These are phyloP conservation scores for Fusarium longipes DNA, from an alignment of 2,329 filamentous ascomycete species.

Conservation along the genomic window DNA sequence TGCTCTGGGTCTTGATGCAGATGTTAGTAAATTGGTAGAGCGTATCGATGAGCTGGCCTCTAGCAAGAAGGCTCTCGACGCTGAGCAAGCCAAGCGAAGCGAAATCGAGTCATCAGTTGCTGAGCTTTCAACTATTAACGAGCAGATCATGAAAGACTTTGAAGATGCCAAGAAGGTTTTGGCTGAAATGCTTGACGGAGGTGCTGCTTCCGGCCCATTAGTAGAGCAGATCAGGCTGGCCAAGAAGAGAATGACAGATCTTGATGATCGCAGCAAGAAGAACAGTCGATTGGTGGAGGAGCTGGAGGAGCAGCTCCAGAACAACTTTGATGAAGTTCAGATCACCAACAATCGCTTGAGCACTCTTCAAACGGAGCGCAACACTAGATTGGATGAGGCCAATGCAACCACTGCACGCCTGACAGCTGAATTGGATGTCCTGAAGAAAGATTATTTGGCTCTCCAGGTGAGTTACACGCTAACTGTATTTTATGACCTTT, in stretches of 20 bases:
- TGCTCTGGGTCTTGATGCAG: slow-evolving; percentile 70
- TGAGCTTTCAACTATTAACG: slow-evolving; percentile 68
- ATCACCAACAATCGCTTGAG: slow-evolving; percentile 86
- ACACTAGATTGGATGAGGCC: slow-evolving; percentile 81
- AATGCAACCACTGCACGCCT: slow-evolving; percentile 71
- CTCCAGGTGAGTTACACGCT: slow-evolving; percentile 74
- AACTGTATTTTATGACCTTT: neutral
- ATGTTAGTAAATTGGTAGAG: slow-evolving; percentile 74
- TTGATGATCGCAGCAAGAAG: slow-evolving; percentile 82
- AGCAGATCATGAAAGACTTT: slow-evolving; percentile 70
- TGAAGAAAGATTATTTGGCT: slow-evolving; percentile 76
- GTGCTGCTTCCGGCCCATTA: slow-evolving; percentile 58
- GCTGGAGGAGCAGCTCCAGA: slow-evolving; percentile 94
- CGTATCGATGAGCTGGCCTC: slow-evolving; percentile 68
- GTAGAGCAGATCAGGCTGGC: slow-evolving; percentile 69
- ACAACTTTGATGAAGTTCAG: slow-evolving; percentile 94
- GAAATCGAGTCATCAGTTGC: slow-evolving; percentile 67
- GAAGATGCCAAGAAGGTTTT: slow-evolving; percentile 68
- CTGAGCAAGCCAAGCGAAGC: slow-evolving; percentile 68
- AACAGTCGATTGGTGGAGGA: slow-evolving; percentile 93
- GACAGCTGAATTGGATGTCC: slow-evolving; percentile 74
- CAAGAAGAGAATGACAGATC: slow-evolving; percentile 72
- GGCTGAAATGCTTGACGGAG: slow-evolving; percentile 63
- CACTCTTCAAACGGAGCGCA: slow-evolving; percentile 79
- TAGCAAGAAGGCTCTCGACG: slow-evolving; percentile 68